Evolutionary conservation across 2,329 filamentous ascomycete species (phyloP), one percentile per base, ranked within the genome.

Genomic region (Colletotrichum gloeosporioides): DNA sequence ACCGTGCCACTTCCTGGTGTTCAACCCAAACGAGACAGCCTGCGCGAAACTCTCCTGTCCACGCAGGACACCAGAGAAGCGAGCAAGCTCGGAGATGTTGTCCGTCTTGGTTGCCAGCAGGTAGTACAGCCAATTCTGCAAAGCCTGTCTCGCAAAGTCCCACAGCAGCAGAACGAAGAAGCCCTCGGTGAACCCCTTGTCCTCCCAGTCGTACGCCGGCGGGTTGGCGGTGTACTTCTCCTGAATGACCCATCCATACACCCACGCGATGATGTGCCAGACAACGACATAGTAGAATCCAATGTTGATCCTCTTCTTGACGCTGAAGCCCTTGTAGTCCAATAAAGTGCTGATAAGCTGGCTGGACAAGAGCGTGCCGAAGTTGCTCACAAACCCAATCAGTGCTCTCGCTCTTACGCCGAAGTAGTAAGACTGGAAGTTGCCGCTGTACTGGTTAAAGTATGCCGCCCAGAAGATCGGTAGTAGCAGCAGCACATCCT

Each of bases 111-210:
- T 90, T 0, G 89, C 88, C 3, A 91, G 82, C 22, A 91, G 82
- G 78, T 90, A 91, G 77, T 91, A 91, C 1, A 91, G 83, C 88
- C 88, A 91, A 70, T 90, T 91, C 79, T 91, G 89, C 25, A 90
- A 79, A 1, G 87, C 83, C 78, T 91, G 89, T 4, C 88, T 84
- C 3, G 89, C 83, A 77, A 90, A 90, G 9, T 85, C 83, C 88
- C 88, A 89, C 0, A 89, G 82, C 0, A 88, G 80, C 2, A 89
- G 77, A 4, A 89, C 88, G 66, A 89, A 89, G 73, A 89, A 86
- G 1, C 87, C 88, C 72, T 89, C 84, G 0, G 83, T 81, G 22
- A 88, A 89, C 0, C 88, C 88, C 27, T 83, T 81, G 36, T 83
- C 83, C 2, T 81, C 78, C 84, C 86, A 88, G 69, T 88, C 87